Conservation (phyloP, 1,139 yeast genomes). For the Nakaseomyces uthaithaninus region DNA sequence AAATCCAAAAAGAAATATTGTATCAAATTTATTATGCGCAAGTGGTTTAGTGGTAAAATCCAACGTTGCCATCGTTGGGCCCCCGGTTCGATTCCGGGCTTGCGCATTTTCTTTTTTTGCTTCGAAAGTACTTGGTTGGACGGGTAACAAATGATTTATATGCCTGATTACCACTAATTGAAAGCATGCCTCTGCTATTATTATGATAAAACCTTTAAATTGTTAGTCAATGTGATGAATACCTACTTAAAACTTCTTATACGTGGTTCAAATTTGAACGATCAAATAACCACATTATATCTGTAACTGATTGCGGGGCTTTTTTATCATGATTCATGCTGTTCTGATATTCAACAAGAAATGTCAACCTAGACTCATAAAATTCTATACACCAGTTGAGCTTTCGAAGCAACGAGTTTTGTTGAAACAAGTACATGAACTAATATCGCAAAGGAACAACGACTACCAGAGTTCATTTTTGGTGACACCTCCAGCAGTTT, state of each 20-base stretch:
- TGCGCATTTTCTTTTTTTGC: constrained; percentile 11
- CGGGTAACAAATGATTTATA: not conserved
- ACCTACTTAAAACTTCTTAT: too few species aligned
- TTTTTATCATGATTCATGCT: constrained; percentile 65
- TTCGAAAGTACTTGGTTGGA: too few species aligned
- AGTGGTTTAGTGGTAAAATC: constrained; percentile 17
- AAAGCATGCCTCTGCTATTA: not conserved
- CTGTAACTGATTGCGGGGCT: not conserved
- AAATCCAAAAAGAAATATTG: too few species aligned
- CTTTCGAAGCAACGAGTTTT: constrained; percentile 29
- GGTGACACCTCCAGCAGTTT: constrained; percentile 38
- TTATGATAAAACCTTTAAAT: constrained; percentile 18
- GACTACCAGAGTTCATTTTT: constrained; percentile 30
- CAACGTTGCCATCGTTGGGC: constrained; percentile 17
- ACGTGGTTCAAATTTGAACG: too few species aligned
- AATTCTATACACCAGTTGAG: constrained; percentile 81
- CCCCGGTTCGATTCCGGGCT: constrained; percentile 19
- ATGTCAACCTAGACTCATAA: constrained; percentile 86
- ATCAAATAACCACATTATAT: not conserved
- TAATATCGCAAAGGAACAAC: constrained; percentile 26
- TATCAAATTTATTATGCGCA: constrained; percentile 10
- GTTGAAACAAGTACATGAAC: constrained; percentile 30
- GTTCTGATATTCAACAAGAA: constrained; percentile 82
- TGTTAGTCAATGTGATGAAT: not conserved
- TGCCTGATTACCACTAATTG: not conserved